These are phyloP conservation scores for Leccinum disarticulatum DNA, from an alignment of 768 basidiomycete genomes.

Conservation along the genomic window DNA sequence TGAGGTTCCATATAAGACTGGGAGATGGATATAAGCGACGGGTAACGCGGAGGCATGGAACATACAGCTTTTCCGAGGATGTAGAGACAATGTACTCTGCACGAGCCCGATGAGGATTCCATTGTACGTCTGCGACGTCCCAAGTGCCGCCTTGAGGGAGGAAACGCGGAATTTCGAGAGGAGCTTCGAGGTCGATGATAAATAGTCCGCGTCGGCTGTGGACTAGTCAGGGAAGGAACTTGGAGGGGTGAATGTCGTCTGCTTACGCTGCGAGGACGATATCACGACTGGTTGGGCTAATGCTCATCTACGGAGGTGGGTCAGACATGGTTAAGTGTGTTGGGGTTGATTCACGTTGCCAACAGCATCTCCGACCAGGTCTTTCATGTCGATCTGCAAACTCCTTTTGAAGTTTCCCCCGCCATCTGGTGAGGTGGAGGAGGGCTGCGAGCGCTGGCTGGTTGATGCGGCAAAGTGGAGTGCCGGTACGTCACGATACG, in stretches of 20 bases:
- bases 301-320: conserved; percentile 68
- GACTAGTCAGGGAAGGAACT: not conserved
- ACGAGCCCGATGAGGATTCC: conserved; percentile 80
- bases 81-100: conserved; percentile 86
- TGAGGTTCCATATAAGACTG: conserved; percentile 94
- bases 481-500: conserved; percentile 32
- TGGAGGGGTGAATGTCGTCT: not conserved
- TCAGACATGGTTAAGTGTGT: conserved; percentile 2
- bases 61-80: conserved; percentile 83
- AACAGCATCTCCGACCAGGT: conserved; percentile 76
- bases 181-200: conserved; percentile 90
- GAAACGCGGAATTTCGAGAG: conserved; percentile 85
- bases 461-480: conserved; percentile 18
- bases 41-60: conserved; percentile 2
- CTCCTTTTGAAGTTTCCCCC: conserved; percentile 56
- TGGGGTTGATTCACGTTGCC: conserved; percentile 60
- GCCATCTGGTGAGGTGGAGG: conserved; percentile 47
- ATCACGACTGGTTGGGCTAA: conserved; percentile 85
- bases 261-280: conserved; percentile 86
- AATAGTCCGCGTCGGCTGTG: conserved; percentile 82
- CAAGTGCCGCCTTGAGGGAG: conserved; percentile 95
- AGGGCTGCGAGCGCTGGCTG: conserved; percentile 16
- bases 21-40: not conserved
- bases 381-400: conserved; percentile 78
- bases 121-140: conserved; percentile 92